These are phyloP conservation scores for Ploettnerulaceae sp. DNA, from an alignment of 2,329 filamentous ascomycete genomes.

Conservation along the genomic window DNA sequence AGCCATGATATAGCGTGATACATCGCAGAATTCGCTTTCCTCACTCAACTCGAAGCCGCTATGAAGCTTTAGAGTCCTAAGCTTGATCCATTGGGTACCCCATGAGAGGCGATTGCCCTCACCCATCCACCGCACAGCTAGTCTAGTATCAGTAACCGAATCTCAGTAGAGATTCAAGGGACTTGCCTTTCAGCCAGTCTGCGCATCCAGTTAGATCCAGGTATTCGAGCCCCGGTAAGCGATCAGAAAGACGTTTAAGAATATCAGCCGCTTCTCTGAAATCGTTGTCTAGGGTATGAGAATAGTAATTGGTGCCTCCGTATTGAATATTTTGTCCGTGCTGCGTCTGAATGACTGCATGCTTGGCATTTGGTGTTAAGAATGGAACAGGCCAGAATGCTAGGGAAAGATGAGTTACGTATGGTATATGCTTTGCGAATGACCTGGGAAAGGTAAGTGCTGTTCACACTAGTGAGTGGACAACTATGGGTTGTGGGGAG, in stretches of 20 bases:
- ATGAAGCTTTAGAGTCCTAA: slow-evolving; percentile 18
- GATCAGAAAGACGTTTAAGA: slow-evolving; percentile 48
- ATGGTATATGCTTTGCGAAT: slow-evolving; percentile 48
- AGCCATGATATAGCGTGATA: slow-evolving; percentile 12
- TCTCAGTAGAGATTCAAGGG: no score
- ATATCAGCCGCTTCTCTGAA: slow-evolving; percentile 55
- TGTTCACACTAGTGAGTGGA: background rate
- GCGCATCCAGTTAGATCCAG: slow-evolving; percentile 57
- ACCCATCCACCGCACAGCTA: slow-evolving; percentile 24
- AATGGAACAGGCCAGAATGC: slow-evolving; percentile 58
- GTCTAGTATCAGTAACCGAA: no score
- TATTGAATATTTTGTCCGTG: slow-evolving; percentile 44
- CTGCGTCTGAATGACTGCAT: slow-evolving; percentile 38
- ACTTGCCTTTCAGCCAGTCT: no score
- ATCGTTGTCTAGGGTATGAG: slow-evolving; percentile 52
- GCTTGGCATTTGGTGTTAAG: slow-evolving; percentile 50
- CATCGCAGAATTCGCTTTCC: slow-evolving; percentile 11
- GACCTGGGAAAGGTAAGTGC: slow-evolving; percentile 16
- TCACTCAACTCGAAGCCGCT: slow-evolving; percentile 16
- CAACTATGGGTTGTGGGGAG: background rate
- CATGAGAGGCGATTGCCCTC: slow-evolving; percentile 25
- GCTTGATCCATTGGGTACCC: slow-evolving; percentile 25
- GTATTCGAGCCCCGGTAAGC: slow-evolving; percentile 51
- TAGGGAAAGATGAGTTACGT: slow-evolving; percentile 56
- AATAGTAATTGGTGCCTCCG: slow-evolving; percentile 52